These are phyloP conservation scores for Hydrangea macrophylla DNA, from an alignment of 148 eudicot genomes.

Conservation along the genomic window DNA sequence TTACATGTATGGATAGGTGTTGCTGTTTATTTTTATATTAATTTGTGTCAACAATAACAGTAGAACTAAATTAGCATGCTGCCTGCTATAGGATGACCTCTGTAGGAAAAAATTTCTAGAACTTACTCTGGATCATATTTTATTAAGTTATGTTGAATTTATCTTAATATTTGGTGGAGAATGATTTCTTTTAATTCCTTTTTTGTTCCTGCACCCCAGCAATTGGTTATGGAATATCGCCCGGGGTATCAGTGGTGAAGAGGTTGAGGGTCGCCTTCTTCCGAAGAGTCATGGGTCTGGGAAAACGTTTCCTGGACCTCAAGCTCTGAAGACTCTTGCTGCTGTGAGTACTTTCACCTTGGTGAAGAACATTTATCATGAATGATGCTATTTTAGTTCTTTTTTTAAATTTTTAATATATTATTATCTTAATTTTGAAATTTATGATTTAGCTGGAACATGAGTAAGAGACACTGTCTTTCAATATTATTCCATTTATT, in stretches of 20 bases:
- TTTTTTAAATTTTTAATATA: too few relatives aligned
- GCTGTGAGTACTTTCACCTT: conserved; percentile 37
- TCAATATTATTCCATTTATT: too few relatives aligned
- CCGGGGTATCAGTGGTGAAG: conserved; percentile 81
- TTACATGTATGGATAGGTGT: background rate
- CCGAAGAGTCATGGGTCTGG: conserved; percentile 93
- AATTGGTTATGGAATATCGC: conserved; percentile 96
- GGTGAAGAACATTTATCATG: background rate
- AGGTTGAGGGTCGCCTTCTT: conserved; percentile 81
- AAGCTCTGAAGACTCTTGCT: conserved; percentile 53
- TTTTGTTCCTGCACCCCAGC: conserved; percentile 32
- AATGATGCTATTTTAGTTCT: too few relatives aligned
- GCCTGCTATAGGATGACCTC: too few relatives aligned
- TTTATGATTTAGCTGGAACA: too few relatives aligned
- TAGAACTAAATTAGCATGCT: too few relatives aligned
- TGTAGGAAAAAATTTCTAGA: background rate
- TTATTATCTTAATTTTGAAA: too few relatives aligned
- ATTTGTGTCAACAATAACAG: too few relatives aligned
- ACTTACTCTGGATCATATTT: background rate
- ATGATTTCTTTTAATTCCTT: conserved; percentile 7
- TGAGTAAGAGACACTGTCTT: too few relatives aligned
- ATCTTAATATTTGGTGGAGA: background rate
- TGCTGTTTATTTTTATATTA: background rate
- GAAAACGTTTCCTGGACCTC: conserved; percentile 83
- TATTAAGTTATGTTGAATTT: background rate